phyloP scores from a whole-genome alignment of 2,329 filamentous ascomycete species.

The Arachnopeziza araneosa region DNA sequence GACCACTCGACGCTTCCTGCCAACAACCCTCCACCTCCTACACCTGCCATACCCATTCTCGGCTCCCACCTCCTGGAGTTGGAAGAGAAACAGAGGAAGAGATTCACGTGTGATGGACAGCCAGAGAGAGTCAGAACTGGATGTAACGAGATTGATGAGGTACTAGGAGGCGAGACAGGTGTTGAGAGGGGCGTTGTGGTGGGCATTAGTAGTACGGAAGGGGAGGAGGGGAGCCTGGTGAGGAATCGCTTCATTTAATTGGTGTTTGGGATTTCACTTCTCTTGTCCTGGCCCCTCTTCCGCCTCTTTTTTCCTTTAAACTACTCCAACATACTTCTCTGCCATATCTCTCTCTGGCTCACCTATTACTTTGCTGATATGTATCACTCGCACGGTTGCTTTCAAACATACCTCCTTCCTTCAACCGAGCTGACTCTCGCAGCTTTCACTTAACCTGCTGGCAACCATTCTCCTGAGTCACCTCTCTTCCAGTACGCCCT shows the following conservation, averaged over 20 bases:
- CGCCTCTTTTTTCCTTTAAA: too few species aligned
- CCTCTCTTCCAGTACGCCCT: neutral
- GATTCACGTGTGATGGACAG: conserved; percentile 9
- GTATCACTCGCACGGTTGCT: too few species aligned
- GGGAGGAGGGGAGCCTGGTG: conserved; percentile 24
- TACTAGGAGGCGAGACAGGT: conserved; percentile 17
- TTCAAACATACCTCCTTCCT: too few species aligned
- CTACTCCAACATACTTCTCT: too few species aligned
- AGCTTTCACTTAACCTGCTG: conserved; percentile 27
- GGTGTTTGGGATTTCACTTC: too few species aligned
- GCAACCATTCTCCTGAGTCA: conserved; percentile 18
- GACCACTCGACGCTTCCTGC: neutral
- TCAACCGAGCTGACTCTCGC: neutral
- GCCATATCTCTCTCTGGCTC: too few species aligned
- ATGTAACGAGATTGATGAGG: conserved; percentile 23
- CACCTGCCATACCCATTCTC: conserved; percentile 19
- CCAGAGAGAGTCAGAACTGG: conserved; percentile 19
- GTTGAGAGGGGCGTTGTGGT: conserved; percentile 20
- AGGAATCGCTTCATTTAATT: conserved; percentile 10
- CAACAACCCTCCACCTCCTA: conserved; percentile 20
- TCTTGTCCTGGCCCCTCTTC: too few species aligned
- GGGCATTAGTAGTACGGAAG: conserved; percentile 27
- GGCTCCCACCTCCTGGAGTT: conserved; percentile 22
- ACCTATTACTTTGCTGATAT: too few species aligned
- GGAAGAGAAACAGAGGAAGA: conserved; percentile 17